These are phyloP conservation scores for Erodium chrysanthum DNA, from an alignment of 441 rosid genomes.

Conservation along the genomic window DNA sequence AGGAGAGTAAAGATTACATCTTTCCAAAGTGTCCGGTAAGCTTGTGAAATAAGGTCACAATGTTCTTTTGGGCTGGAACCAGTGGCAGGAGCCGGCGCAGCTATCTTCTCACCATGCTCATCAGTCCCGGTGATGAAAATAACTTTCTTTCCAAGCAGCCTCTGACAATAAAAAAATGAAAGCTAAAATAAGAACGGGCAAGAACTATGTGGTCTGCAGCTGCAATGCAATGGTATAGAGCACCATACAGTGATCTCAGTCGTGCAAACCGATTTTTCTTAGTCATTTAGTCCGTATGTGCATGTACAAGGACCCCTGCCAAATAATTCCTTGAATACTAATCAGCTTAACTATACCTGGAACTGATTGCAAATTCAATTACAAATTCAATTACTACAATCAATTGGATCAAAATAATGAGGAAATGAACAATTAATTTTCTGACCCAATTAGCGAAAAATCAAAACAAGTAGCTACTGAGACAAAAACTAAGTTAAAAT, in stretches of 20 bases:
- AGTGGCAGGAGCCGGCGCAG: constrained; percentile 55
- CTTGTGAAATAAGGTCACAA: constrained; percentile 69
- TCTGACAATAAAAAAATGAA: constrained; percentile 32
- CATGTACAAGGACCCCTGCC: too few species aligned
- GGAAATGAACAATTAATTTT: not conserved
- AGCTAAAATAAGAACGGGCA: too few species aligned
- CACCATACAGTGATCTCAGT: too few species aligned
- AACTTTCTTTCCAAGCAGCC: constrained; percentile 76
- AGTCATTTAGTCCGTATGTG: too few species aligned
- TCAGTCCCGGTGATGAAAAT: constrained; percentile 83
- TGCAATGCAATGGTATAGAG: too few species aligned
- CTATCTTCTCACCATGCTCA: constrained; percentile 94
- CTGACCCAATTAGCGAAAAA: not conserved
- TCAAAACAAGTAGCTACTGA: not conserved
- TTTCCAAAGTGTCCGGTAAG: constrained; percentile 70
- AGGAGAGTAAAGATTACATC: constrained; percentile 33
- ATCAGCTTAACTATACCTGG: too few species aligned
- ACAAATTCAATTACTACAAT: not conserved
- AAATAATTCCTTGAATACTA: too few species aligned
- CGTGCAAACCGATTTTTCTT: too few species aligned
- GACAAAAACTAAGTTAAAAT: too few species aligned
- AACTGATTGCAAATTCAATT: too few species aligned
- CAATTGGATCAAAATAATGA: not conserved
- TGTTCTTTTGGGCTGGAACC: constrained; percentile 70
- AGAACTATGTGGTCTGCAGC: too few species aligned